Conservation (phyloP, 179 eudicot genomes). For the Vitellaria paradoxa region DNA sequence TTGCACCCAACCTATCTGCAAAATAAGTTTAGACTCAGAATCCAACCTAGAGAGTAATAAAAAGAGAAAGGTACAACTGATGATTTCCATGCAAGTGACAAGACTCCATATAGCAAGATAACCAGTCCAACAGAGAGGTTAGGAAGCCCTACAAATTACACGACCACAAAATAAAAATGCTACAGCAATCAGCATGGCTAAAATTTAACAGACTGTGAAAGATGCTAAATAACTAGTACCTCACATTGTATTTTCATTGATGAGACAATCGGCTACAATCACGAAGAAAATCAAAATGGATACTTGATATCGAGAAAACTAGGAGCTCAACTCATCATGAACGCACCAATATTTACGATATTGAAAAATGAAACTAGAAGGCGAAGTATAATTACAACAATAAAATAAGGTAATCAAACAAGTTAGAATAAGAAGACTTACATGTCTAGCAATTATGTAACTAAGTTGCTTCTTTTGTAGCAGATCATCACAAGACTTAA, state of each 20-base stretch:
- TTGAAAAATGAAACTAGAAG: neutral
- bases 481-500: conserved; percentile 59
- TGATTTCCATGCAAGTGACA: neutral
- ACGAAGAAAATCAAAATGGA: neutral
- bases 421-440: conserved; percentile 34
- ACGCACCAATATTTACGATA: neutral
- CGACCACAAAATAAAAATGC: neutral
- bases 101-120: neutral
- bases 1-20: neutral
- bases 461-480: conserved; percentile 71
- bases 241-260: neutral
- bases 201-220: neutral
- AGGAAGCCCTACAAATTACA: neutral
- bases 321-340: neutral
- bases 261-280: neutral
- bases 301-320: neutral
- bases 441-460: conserved; percentile 89
- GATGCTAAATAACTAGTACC: neutral
- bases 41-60: neutral
- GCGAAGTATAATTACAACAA: neutral
- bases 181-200: neutral
- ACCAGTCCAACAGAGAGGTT: neutral
- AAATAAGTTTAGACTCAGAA: neutral
- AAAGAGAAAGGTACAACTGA: neutral
- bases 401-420: conserved; percentile 1